Base-by-base conservation (phyloP, 352 stramenopile species). In the Phytophthora citrophthora region DNA sequence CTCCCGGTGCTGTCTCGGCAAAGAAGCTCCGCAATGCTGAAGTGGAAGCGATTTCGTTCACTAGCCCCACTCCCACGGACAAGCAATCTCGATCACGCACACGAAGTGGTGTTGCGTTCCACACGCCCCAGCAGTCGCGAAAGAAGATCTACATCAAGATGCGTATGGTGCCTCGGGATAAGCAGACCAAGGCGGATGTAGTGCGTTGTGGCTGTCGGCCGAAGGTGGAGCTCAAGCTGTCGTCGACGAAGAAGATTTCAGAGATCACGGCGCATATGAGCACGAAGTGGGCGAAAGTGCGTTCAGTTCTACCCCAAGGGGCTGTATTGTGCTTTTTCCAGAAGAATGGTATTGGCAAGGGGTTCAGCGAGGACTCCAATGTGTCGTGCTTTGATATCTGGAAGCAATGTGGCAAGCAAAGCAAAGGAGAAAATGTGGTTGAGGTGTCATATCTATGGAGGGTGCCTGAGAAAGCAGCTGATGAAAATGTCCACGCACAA, bases 131-230 rank as follows among this genome's bases (percentile, higher is more conserved):
- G 27, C 79, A 79, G 46, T 72, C 70, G 2, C 70, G 70, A 32
- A 91, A 91, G 66, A 94, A 94, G 50, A 78, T 91, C 45, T 88
- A 86, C 53, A 89, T 94, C 64, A 94, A 92, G 64, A 86, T 94
- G 58, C 86, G 86, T 24, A 90, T 94, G 66, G 81, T 92, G 38
- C 86, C 86, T 11, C 75, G 69, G n/a, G 82, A 94, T 51, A 80
- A 77, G 26, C 64, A 78, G 15, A 90, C 86, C 1, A 86, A 86
- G 44, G 51, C 66, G 9, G 47, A 76, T 20, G 64, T 94, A 12
- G 72, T 77, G 20, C 48, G 48, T 26, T 77, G 63, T 16, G 83
- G 83, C 5, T 85, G 69, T 41, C 84, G 86, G 36, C 86, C 84
- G 6, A 94, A 94, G 54, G 86, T 94, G 3, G 86, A 94, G 64